These are phyloP conservation scores for Lablab purpureus DNA, from an alignment of 306 rosid genomes.

Conservation along the genomic window DNA sequence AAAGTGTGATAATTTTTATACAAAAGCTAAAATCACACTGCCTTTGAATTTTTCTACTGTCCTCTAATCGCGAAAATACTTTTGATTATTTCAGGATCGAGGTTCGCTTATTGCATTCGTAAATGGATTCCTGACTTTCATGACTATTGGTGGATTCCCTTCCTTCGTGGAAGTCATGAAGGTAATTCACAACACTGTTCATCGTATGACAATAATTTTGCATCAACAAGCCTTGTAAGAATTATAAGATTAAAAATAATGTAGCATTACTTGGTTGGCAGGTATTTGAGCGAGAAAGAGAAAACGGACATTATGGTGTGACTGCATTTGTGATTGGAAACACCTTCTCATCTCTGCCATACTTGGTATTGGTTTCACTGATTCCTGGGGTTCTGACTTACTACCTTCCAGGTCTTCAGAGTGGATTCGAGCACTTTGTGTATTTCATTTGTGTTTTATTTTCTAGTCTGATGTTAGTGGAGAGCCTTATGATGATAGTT, in stretches of 20 bases:
- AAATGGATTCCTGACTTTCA: slow-evolving; percentile 70
- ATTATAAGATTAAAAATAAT: no score
- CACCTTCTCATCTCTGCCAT: slow-evolving; percentile 69
- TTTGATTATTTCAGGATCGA: slow-evolving; percentile 60
- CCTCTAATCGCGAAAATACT: background rate
- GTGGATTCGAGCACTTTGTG: slow-evolving; percentile 49
- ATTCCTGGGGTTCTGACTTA: slow-evolving; percentile 67
- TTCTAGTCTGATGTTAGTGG: slow-evolving; percentile 68
- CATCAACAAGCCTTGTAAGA: no score
- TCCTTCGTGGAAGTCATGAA: slow-evolving; percentile 90
- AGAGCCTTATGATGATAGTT: slow-evolving; percentile 83
- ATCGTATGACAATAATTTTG: no score
- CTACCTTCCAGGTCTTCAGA: slow-evolving; percentile 64
- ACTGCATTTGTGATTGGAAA: slow-evolving; percentile 64
- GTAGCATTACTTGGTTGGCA: background rate
- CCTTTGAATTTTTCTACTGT: background rate
- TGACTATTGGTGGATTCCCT: slow-evolving; percentile 90
- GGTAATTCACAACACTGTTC: slow-evolving; percentile 34
- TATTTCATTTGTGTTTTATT: slow-evolving; percentile 57
- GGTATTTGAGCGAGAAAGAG: slow-evolving; percentile 74
- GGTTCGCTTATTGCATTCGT: slow-evolving; percentile 65
- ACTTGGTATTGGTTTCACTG: slow-evolving; percentile 48
- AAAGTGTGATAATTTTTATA: background rate
- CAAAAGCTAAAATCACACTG: background rate
- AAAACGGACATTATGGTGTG: slow-evolving; percentile 76